Conservation (phyloP, 2,329 filamentous ascomycete genomes). For the Daldinia sp. region DNA sequence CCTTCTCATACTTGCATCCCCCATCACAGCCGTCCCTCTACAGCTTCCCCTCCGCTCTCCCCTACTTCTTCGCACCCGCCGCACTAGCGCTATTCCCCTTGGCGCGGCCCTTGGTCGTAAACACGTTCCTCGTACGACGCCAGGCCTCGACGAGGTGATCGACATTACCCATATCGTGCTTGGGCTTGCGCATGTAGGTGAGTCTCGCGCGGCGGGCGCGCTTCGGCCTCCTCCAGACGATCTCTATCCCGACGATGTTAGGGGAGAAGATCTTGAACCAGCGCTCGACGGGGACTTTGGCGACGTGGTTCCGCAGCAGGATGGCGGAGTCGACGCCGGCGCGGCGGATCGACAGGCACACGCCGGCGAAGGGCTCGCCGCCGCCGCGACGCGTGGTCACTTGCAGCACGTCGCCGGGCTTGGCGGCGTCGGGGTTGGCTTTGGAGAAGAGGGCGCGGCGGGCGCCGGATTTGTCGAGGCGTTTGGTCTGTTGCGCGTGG, state of each 20-base stretch:
- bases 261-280: constrained; percentile 97
- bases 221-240: constrained; percentile 88
- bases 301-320: constrained; percentile 86
- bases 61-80: constrained; percentile 18
- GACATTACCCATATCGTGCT: constrained; percentile 88
- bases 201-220: constrained; percentile 87
- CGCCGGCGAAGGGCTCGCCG: constrained; percentile 90
- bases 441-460: constrained; percentile 85
- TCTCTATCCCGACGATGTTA: constrained; percentile 89
- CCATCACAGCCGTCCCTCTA: neutral
- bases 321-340: constrained; percentile 91
- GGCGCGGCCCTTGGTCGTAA: constrained; percentile 50
- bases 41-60: neutral
- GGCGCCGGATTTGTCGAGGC: constrained; percentile 86
- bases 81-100: constrained; percentile 15
- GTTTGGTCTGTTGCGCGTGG: constrained; percentile 74
- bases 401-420: constrained; percentile 90
- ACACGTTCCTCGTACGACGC: constrained; percentile 57
- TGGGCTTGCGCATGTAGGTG: constrained; percentile 90
- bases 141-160: constrained; percentile 80
- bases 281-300: constrained; percentile 92
- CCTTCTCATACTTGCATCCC: neutral
- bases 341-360: constrained; percentile 86
- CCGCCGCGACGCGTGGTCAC: constrained; percentile 80
- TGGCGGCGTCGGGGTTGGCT: constrained; percentile 80